Evolutionary conservation across 2,329 filamentous ascomycete species (phyloP), one percentile per base, ranked within the genome.

Genomic region (Talaromyces islandicus): DNA sequence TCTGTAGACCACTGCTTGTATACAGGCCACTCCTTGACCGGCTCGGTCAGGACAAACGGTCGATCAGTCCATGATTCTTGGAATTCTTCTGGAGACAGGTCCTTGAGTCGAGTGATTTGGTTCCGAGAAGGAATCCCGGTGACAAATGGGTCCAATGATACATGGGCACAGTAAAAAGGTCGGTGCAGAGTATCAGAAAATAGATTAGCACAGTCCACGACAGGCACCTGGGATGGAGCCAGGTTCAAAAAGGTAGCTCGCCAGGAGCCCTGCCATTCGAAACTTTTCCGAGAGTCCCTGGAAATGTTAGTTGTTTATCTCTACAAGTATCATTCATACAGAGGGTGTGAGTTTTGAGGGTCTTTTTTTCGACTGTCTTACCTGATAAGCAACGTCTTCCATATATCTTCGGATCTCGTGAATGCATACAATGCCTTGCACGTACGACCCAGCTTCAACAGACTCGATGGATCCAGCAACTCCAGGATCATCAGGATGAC

Each of bases 171-270:
- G 66, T 90, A 88, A 73, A 95, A 97, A 0, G 93, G 93, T 10
- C 92, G 85, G 74, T 97, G 91, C 25, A 97, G 81, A 7, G 90
- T 87, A 74, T 99, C 93, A 14, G 93, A 97, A 74, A 90, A 97
- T 56, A 97, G 85, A 67, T 87, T 85, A 56, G 82, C 82, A 75
- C 92, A 96, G 66, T 89, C 83, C 38, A 96, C 78, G 12, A 75
- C 79, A 41, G 85, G 81, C 54, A 83, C 79, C 60, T 81, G 77
- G 14, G 75, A 73, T 14, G 80, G 72, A 0, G 81, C 78, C 14
- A 90, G 78, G 38, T 81, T 81, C 43, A 96, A 81, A 67, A 88
- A 85, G 0, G 92, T 95, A 30, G 87, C 85, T 66, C 90, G 87
- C 93, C 93, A 97, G 57, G 89, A 89, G 51, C 91, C 90, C 68